phyloP scores from a whole-genome alignment of 257 asterid genomes.

The Solanum paucissectum region DNA sequence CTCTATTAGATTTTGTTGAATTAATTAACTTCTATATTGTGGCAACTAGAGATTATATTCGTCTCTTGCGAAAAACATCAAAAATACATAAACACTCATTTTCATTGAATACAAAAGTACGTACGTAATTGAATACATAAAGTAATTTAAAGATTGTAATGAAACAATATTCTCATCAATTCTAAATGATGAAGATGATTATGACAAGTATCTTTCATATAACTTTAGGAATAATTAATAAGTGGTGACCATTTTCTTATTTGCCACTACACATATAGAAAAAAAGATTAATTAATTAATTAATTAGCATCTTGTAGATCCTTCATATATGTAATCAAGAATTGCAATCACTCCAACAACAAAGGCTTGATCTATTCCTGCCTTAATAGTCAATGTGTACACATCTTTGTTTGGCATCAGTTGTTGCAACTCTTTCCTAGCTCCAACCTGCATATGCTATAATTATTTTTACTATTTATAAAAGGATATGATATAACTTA shows the following conservation, averaged over 20 bases:
- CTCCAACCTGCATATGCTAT: constrained; percentile 45
- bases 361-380: constrained; percentile 82
- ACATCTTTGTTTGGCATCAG: constrained; percentile 46
- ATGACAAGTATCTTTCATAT: neutral
- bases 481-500: neutral
- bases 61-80: neutral
- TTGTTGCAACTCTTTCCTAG: constrained; percentile 28
- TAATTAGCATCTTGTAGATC: constrained; percentile 61
- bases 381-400: constrained; percentile 54
- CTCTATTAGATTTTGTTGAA: no score
- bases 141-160: neutral
- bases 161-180: neutral
- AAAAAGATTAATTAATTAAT: neutral
- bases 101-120: neutral
- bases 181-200: neutral
- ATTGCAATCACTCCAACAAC: constrained; percentile 74
- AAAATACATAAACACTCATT: neutral
- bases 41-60: neutral
- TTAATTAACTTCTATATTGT: no score
- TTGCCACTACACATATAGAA: neutral
- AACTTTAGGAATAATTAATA: neutral
- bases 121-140: neutral
- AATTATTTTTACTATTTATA: neutral
- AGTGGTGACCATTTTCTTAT: neutral
- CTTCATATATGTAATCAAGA: constrained; percentile 81